A percentile compares a stretch with the other conserved stretches of the same genome.
Conservation (phyloP, 441 rosid species). For the Adansonia rubrostipa region DNA sequence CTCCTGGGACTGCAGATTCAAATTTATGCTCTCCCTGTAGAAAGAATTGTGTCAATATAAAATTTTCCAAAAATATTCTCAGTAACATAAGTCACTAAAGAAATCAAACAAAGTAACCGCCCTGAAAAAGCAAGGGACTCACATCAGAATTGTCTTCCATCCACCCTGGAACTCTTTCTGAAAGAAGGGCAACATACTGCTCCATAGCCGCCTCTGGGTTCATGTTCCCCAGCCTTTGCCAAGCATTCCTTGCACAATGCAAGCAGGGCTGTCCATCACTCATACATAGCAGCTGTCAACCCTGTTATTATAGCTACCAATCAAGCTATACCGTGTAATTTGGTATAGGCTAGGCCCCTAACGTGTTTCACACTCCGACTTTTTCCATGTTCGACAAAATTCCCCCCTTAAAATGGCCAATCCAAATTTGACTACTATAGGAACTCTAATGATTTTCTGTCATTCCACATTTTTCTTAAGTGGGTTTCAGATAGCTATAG, state of each 20-base stretch:
- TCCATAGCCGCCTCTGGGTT: slow-evolving; percentile 91
- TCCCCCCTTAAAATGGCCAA: not conserved
- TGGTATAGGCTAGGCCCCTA: slow-evolving; percentile 44
- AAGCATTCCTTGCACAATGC: slow-evolving; percentile 94
- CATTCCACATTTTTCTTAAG: not conserved
- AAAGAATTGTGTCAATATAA: not conserved
- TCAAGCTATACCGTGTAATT: slow-evolving; percentile 66
- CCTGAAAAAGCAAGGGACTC: slow-evolving; percentile 31
- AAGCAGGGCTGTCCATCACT: slow-evolving; percentile 79
- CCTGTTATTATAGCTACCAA: slow-evolving; percentile 76
- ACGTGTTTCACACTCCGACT: slow-evolving; percentile 25
- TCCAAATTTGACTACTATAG: slow-evolving; percentile 3
- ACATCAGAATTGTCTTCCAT: slow-evolving; percentile 42
- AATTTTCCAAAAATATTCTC: too few relatives aligned
- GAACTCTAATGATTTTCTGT: not conserved
- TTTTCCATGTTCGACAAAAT: slow-evolving; percentile 10
- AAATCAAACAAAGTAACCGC: too few relatives aligned
- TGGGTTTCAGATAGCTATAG: not conserved
- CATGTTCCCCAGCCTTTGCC: slow-evolving; percentile 96
- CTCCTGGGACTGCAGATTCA: slow-evolving; percentile 35
- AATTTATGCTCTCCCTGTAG: slow-evolving; percentile 21
- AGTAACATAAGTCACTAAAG: not conserved
- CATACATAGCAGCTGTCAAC: slow-evolving; percentile 68
- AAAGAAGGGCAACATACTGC: slow-evolving; percentile 67
- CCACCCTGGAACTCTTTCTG: slow-evolving; percentile 64